Conservation (phyloP, 192 early-diverging fungal genomes). For the Coemansia nantahalensis region DNA sequence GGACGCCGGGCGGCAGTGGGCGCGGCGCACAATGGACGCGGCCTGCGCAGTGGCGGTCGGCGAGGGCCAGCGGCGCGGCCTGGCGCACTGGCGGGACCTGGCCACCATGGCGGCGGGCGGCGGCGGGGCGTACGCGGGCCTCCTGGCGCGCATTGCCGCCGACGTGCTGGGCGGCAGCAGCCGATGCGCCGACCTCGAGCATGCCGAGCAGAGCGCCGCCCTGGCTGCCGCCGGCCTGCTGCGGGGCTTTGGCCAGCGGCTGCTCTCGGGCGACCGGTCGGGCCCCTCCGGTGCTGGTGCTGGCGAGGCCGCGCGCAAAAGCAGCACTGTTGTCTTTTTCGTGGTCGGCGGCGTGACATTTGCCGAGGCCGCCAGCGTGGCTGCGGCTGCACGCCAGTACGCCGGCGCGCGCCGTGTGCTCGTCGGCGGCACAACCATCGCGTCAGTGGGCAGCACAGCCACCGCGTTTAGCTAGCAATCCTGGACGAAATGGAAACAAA, state of each 20-base stretch:
- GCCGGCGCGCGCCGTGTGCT: constrained; percentile 27
- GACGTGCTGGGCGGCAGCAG: constrained; percentile 17
- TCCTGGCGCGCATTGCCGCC: constrained; percentile 24
- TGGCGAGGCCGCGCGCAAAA: constrained; percentile 18
- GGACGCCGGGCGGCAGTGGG: constrained; percentile 20
- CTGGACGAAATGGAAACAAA: too few species aligned
- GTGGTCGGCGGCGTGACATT: constrained; percentile 46
- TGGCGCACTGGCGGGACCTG: constrained; percentile 26
- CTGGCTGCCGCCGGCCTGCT: constrained; percentile 36
- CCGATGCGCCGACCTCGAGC: constrained; percentile 21
- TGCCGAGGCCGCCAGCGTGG: constrained; percentile 29
- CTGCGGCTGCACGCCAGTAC: constrained; percentile 20
- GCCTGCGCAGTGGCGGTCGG: constrained; percentile 15
- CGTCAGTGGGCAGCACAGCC: constrained; percentile 3
- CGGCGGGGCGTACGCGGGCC: constrained; percentile 20
- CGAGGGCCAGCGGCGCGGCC: constrained; percentile 26
- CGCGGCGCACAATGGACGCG: constrained; percentile 9
- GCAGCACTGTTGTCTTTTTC: constrained; percentile 34
- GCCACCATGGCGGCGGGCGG: constrained; percentile 22
- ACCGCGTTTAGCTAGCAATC: too few species aligned
- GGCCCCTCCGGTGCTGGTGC: constrained; percentile 4
- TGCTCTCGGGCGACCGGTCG: constrained; percentile 20
- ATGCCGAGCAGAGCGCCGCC: constrained; percentile 32
- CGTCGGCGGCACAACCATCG: constrained; percentile 24
- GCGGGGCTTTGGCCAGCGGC: constrained; percentile 49